A percentile compares a stretch with the other conserved stretches of the same genome.
These are phyloP conservation scores for Aspergillus homomorphus DNA, from an alignment of 495 filamentous ascomycete species.

Conservation along the genomic window DNA sequence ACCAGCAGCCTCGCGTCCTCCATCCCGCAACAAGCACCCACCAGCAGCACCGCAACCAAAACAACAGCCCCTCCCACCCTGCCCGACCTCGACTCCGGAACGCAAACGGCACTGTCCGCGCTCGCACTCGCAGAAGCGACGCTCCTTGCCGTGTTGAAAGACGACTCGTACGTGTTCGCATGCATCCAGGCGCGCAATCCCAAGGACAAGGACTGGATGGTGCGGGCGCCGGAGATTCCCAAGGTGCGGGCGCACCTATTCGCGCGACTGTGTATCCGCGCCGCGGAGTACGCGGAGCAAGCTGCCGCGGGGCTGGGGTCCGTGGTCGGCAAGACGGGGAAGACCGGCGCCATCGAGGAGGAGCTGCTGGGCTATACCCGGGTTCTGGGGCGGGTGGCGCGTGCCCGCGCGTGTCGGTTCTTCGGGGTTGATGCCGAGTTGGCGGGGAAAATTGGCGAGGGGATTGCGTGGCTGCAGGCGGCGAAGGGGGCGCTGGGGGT, in stretches of 20 bases:
- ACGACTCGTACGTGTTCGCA: constrained; percentile 83
- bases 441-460: constrained; percentile 73
- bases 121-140: constrained; percentile 86
- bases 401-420: constrained; percentile 83
- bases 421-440: constrained; percentile 87
- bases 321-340: constrained; percentile 30
- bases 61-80: constrained; percentile 15
- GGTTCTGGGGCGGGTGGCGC: constrained; percentile 67
- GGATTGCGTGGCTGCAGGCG: constrained; percentile 77
- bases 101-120: constrained; percentile 66
- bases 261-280: constrained; percentile 77
- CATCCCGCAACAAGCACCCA: constrained; percentile 9
- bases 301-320: constrained; percentile 46
- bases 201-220: constrained; percentile 89
- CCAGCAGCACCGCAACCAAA: constrained; percentile 9
- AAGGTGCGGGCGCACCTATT: constrained; percentile 86
- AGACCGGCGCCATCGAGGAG: constrained; percentile 43
- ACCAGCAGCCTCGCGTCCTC: constrained; percentile 23
- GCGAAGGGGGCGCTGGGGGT: constrained; percentile 69
- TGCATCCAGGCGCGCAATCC: constrained; percentile 74
- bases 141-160: constrained; percentile 82
- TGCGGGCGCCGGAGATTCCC: constrained; percentile 76
- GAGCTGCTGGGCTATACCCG: constrained; percentile 66
- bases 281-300: constrained; percentile 53
- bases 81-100: constrained; percentile 61